Evolutionary conservation across 768 basidiomycete species (phyloP), one percentile per base, ranked within the genome.

Genomic region (Phanerodontia chrysosporium): DNA sequence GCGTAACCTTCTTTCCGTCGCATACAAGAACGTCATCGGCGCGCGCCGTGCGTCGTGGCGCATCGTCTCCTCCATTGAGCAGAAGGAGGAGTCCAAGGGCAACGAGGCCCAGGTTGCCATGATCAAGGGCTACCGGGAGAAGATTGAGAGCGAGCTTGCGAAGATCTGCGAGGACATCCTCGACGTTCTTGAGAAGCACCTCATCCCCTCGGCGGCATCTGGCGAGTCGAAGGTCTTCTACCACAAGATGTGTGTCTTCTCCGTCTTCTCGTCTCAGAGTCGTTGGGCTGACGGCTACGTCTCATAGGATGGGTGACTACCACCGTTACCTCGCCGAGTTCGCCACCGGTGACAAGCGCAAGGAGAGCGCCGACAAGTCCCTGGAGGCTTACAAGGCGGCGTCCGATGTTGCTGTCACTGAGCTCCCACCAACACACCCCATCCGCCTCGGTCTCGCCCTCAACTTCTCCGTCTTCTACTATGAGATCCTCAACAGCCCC

Each of bases 381-480:
- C 82, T 98, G 64, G 92, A 92, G 75, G 92, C 92, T 25, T 94
- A 98, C 88, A 97, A 98, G 86, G 90, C 92, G 55, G 95, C 95
- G 55, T 97, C 95, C 51, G 92, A 96, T 64, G 94, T 98, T 73
- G 95, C 95, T 66, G 90, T 95, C 68, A 94, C 89, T 52, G 93
- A 97, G 77, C 89, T 98, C 45, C 93, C 89, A 25, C 90, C 92
- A 29, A 97, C 95, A 72, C 95, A 97, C 79, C 95, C 95, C 63
- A 98, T 98, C 77, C 95, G 95, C 70, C 92, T 98, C 63, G 96
- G 96, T 76, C 90, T 98, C 57, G 95, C 95, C 48, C 83, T 98
- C 71, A 98, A 98, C 85, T 98, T 98, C 86, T 97, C 94, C 55
- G 95, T 98, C 51, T 98, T 98, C 84, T 98, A 98, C 85, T 97